Base-by-base conservation (phyloP, 2,329 filamentous ascomycete species). In the Rhynchosporium agropyri region DNA sequence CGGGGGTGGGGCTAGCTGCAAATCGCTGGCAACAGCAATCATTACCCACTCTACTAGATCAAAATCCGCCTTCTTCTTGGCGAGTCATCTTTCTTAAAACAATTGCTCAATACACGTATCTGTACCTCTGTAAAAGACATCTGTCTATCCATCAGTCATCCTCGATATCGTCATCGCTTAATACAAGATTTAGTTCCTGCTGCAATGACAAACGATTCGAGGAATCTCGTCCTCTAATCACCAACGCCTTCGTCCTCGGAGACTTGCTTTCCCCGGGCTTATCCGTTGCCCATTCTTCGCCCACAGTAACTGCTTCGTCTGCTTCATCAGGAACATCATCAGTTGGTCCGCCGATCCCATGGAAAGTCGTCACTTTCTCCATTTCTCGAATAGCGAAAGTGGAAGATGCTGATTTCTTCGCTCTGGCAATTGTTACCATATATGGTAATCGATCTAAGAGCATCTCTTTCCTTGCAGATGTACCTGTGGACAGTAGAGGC, bases 361-460 rank as follows among this genome's bases (percentile, higher is more conserved):
- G 66, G 51, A 77, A 75, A 4, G 67, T 65, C 2, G 73, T 74
- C 3, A 76, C 72, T 58, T 73, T 74, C 58, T 77, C 76, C 62
- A 78, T 71, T 65, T 69, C 76, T 74, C 68, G 77, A 78, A 67
- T 77, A 72, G 38, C 76, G 78, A 65, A 57, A 7, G 33, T 42
- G 1, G 62, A 67, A 50, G 66, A 64, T 4, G 61, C 50, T 31
- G 51, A 59, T 58, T 29, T 79, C 73, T 48, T 75, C 58, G 53
- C 71, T 61, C 72, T 69, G 76, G 71, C 65, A 45, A 97, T 90
- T 57, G 85, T 82, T 1, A 88, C 82, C 80, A 95, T 86, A 75
- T 96, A 98, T 0, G 95, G 95, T 0, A 99, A 81, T 8, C 92
- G 87, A 68, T 98, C 91, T 29, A 97, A 83, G 0, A 97, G 77